Evolutionary conservation across 2,329 filamentous ascomycete genomes (phyloP).

Genomic region (Botrytis porri): DNA sequence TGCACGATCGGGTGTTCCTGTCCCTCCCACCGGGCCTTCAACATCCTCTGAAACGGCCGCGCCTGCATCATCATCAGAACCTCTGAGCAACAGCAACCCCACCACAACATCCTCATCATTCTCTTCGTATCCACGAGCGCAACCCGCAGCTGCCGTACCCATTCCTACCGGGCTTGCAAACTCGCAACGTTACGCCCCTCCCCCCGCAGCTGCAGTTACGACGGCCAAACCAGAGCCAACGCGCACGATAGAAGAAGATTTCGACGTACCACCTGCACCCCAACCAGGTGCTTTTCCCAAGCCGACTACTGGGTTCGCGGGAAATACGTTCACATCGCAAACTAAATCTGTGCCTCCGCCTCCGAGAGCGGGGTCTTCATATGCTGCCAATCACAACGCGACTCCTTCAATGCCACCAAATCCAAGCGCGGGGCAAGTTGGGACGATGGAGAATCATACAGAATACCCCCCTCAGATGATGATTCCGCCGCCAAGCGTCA

Average conservation of each 20-base stretch:
- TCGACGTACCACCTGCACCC: constrained; percentile 49
- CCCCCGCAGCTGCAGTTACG: constrained; percentile 29
- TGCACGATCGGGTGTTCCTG: constrained; percentile 42
- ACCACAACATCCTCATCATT: constrained; percentile 38
- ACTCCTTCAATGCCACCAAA: neutral
- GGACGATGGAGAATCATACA: neutral
- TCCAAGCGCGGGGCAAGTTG: neutral
- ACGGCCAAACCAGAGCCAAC: constrained; percentile 37
- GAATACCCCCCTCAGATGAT: constrained; percentile 40
- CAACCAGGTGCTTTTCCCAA: constrained; percentile 56
- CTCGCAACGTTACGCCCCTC: constrained; percentile 35
- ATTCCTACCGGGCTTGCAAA: constrained; percentile 2
- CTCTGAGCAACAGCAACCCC: constrained; percentile 21
- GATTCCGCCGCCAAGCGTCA: constrained; percentile 21
- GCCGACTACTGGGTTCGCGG: constrained; percentile 37
- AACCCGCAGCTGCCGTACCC: constrained; percentile 47
- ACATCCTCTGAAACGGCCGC: constrained; percentile 46
- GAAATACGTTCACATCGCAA: constrained; percentile 7
- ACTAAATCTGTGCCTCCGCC: constrained; percentile 40
- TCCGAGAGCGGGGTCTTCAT: constrained; percentile 46
- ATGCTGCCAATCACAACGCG: neutral
- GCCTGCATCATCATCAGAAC: constrained; percentile 29
- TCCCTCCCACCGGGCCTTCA: constrained; percentile 1
- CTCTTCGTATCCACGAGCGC: constrained; percentile 42
- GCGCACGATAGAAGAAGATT: constrained; percentile 41